Base-by-base conservation (phyloP, 148 eudicot species). In the Hydrangea macrophylla region DNA sequence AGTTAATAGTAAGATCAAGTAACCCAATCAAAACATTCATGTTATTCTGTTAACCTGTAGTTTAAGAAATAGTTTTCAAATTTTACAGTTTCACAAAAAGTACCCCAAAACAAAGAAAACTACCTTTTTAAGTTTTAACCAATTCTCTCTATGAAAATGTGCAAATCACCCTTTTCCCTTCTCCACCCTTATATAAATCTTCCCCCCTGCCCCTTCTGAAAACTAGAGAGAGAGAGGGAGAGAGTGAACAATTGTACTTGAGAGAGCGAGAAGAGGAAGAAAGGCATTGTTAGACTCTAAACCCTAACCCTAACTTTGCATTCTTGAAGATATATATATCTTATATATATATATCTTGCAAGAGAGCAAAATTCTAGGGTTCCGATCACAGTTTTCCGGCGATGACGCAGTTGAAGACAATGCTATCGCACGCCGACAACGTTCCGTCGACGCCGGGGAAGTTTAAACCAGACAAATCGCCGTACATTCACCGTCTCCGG, bases 401-500 rank as follows among this genome's bases (percentile, higher is more conserved):
- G 30, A 81, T 86, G 88, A 79, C 85, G 7, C 84, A 79, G 53
- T 51, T 81, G 60, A 86, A 81, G 72, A 62, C 84, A 15, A 83
- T 71, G 12, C 58, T 71, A 15, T 75, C 86, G 0, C 73, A 73
- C 64, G 57, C 67, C 36, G 85, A 84, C 66, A 63, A 80, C 31
- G 76, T 83, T 26, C 86, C 93, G 1, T 78, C 90, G 10, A 81
- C 90, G 11, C 80, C 88, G 24, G 89, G 90, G 1, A 88, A 88
- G 72, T 75, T 79, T 80, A 88, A 88, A 64, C 57, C 87, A 23
- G 85, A 82, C 4, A 85, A 82, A 13, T 45, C 54, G 32, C 53
- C 77, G 32, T 83, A 70, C 64, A 60, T 67, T 72, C 66, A 73
- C 74, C 83, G 85, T n/a, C 51, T 83, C 33, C 90, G 88, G 1